Base-by-base conservation (phyloP, 768 basidiomycete genomes). In the Royoungia palumana region DNA sequence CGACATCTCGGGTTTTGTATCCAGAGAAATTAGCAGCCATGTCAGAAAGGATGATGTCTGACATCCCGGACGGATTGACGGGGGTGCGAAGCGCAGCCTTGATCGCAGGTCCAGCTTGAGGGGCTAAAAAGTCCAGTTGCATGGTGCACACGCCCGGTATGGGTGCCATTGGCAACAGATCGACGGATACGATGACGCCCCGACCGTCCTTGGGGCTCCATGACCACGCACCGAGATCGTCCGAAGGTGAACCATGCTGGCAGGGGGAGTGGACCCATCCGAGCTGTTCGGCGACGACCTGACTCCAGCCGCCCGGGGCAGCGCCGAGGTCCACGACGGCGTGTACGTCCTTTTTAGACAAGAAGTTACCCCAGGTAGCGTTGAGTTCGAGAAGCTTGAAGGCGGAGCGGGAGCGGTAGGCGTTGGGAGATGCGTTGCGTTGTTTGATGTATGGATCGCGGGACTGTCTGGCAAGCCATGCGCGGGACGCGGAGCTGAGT, bases 221-320 rank as follows among this genome's bases (percentile, higher is more conserved):
- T n/a, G 43, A 45, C 24, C 41, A 39, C 16, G 34, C 16, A 12
- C 50, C 42, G n/a, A 11, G 8, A 7, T 28, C 20, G 19, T 46
- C 36, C n/a, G n/a, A n/a, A 19, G 6, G 32, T 13, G 32, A 16
- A 16, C 32, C 32, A 7, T 28, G 11, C 28, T 5, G 8, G 25
- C 28, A 10, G 28, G 3, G 2, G 28, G 28, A 3, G 22, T 58
- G 50, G 27, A 55, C 56, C 75, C 78, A 81, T 3, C 83, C 82
- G n/a, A 89, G 62, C 47, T 79, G 77, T 27, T 72, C 73, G 0
- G 81, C 77, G 13, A 81, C 83, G 11, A 93, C 93, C 62, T 96
- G 94, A 42, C 86, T 87, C 94, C 95, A 98, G 0, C 92, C 92
- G 0, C 94, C 94, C 0, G 94, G 95, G 0, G 93, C 90, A 0